Evolutionary conservation across 371 early-diverging fungal species (phyloP), one percentile per base, ranked within the genome.

Genomic region (Mortierella sp.): DNA sequence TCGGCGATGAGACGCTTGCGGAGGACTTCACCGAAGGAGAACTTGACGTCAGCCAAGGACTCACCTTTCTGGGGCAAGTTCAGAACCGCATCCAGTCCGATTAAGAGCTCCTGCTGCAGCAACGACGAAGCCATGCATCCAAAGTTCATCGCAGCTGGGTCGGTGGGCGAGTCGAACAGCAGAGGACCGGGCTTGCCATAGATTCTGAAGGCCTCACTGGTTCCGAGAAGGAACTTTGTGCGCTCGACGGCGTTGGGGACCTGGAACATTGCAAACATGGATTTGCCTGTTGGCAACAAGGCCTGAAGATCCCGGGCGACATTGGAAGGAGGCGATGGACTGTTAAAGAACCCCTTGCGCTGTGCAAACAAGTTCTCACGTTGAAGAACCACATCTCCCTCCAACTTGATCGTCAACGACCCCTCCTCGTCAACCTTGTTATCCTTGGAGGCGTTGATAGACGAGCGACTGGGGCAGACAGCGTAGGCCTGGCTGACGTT

Each of bases 401-500:
- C 88, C 43, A 88, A 51, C 72, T 88, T 88, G 78, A 82, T 75
- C 28, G 79, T 78, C 69, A 87, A 72, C n/a, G 88, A 88, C n/a
- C 86, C 83, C 21, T 88, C 83, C 44, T 82, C 87, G 14, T 82
- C 83, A 21, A 64, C 73, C 74, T 82, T 82, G 76, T 77, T 80
- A n/a, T 82, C 81, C 73, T 85, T 81, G 71, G 79, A 76, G 24
- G 81, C 81, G 16, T 77, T 79, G 34, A 82, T 57, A n/a, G 79
- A 74, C 26, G 82, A 81, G 24, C 82, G 86, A 53, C 75, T 82
- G 19, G 96, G 96, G 75, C 94, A 96, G 57, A 95, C 90, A 5
- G 95, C 93, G 75, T 95, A 95, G 3, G 93, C 94, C 74, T 92
- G 93, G 43, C 87, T 89, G 51, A 93, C 88, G 37, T 89, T 88